These are phyloP conservation scores for Fraxinus sp. DNA, from an alignment of 305 asterid species.

Conservation along the genomic window DNA sequence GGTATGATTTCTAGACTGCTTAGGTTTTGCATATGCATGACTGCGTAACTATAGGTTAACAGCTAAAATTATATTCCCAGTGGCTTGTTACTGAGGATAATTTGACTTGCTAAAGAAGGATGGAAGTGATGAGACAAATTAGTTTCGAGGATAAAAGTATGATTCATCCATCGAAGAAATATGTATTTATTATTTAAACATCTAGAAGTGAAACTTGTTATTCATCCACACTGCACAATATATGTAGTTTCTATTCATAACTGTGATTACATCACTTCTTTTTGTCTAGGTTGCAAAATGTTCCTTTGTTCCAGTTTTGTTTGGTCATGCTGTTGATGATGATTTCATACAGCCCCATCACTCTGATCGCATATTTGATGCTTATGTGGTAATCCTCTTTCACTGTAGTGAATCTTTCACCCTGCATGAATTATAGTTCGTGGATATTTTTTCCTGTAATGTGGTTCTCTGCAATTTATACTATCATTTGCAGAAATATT, in stretches of 20 bases:
- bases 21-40: background rate
- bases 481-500: background rate
- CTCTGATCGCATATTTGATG: constrained; percentile 75
- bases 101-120: background rate
- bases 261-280: background rate
- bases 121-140: background rate
- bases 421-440: background rate
- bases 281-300: constrained; percentile 70
- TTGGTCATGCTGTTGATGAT: constrained; percentile 86
- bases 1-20: background rate
- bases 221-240: background rate
- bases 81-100: background rate
- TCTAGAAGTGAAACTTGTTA: background rate
- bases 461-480: background rate
- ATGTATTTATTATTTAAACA: background rate
- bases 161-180: background rate
- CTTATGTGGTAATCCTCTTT: constrained; percentile 63
- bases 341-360: constrained; percentile 95
- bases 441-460: background rate
- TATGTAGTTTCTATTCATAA: background rate
- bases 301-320: constrained; percentile 79
- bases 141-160: background rate
- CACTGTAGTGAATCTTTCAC: background rate
- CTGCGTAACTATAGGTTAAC: background rate
- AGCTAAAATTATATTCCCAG: background rate